Evolutionary conservation across 441 rosid genomes (phyloP).

Genomic region (Gossypium gossypioides): DNA sequence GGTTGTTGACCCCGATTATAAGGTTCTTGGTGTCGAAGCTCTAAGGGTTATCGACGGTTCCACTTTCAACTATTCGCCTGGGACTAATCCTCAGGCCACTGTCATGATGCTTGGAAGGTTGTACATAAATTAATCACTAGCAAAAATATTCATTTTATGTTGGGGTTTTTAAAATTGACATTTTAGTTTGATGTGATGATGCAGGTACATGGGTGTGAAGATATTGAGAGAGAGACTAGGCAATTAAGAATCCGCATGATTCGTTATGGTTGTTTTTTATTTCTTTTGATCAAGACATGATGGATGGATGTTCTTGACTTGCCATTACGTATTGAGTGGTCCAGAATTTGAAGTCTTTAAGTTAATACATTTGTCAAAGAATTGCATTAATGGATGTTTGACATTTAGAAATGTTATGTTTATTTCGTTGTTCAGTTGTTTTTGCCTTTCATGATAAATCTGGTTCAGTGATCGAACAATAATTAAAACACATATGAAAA

Average conservation of each 20-base stretch:
- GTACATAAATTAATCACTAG: not conserved
- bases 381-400: not conserved
- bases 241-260: slow-evolving; percentile 14
- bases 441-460: not conserved
- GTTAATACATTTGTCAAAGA: not conserved
- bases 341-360: not conserved
- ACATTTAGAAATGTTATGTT: not conserved
- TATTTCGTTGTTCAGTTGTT: not conserved
- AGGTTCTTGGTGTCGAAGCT: slow-evolving; percentile 60
- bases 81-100: slow-evolving; percentile 99
- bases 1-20: slow-evolving; percentile 67
- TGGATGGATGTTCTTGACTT: not conserved
- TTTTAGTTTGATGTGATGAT: slow-evolving; percentile 5
- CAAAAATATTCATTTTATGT: not conserved
- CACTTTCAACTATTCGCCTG: slow-evolving; percentile 64
- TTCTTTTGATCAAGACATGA: not conserved
- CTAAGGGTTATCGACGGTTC: slow-evolving; percentile 79
- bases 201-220: slow-evolving; percentile 54
- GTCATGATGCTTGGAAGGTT: slow-evolving; percentile 98
- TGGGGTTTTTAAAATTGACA: not conserved
- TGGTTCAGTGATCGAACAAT: not conserved
- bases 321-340: not conserved
- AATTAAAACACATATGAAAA: not conserved
- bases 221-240: slow-evolving; percentile 37
- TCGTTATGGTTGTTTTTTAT: not conserved